Evolutionary conservation across 192 early-diverging fungal genomes (phyloP).

Genomic region (Glomus cerebriforme): DNA sequence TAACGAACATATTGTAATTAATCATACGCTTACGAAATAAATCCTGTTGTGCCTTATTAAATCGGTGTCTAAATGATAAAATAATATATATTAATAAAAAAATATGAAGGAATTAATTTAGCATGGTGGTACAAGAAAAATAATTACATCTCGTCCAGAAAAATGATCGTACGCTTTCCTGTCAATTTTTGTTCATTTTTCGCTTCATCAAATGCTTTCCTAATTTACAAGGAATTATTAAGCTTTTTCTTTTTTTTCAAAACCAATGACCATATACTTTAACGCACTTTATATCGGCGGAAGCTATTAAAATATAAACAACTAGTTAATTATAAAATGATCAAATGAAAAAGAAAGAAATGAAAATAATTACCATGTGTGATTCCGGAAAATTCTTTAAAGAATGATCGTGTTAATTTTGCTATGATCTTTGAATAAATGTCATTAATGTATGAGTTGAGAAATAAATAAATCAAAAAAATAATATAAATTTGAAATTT

Average conservation of each 20-base stretch:
- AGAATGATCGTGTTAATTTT: constrained; percentile 48
- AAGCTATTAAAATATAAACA: background rate
- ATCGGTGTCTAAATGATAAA: constrained; percentile 61
- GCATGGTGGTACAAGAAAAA: background rate
- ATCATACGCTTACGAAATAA: constrained; percentile 51
- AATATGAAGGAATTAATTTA: background rate
- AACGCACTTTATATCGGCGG: background rate
- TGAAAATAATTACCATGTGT: constrained; percentile 46
- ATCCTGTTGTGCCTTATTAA: constrained; percentile 89
- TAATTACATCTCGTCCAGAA: constrained; percentile 78
- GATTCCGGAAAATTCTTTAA: constrained; percentile 52
- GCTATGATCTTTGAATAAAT: constrained; percentile 45
- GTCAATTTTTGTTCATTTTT: constrained; percentile 55
- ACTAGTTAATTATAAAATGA: background rate
- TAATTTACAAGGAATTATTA: background rate
- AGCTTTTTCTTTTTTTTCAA: background rate
- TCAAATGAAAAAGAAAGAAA: background rate
- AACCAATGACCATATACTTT: background rate
- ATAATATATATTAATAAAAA: background rate
- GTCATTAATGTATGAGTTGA: background rate
- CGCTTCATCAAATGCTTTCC: constrained; percentile 73
- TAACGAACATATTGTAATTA: background rate
- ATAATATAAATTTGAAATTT: background rate
- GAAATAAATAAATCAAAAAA: background rate
- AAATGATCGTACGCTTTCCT: constrained; percentile 69